Conservation (phyloP, 2,329 filamentous ascomycete genomes). For the Neonectria coccinea region DNA sequence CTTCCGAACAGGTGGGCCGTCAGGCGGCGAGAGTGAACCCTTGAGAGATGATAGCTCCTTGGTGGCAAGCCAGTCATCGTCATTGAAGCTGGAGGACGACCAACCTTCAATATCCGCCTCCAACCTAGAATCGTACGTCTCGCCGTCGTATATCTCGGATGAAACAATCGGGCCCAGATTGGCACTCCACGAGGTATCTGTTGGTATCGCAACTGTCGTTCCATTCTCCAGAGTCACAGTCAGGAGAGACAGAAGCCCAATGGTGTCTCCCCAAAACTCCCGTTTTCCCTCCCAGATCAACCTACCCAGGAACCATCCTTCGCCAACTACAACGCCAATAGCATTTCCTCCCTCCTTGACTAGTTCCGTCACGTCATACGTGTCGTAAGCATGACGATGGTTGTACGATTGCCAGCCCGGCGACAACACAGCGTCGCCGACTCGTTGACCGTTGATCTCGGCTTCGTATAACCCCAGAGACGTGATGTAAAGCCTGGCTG, state of each 20-base stretch:
- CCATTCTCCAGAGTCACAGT: conserved; percentile 50
- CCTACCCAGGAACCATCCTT: conserved; percentile 60
- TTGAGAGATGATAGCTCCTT: conserved; percentile 47
- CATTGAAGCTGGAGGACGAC: conserved; percentile 42
- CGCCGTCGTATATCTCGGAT: conserved; percentile 63
- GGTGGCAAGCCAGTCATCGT: conserved; percentile 46
- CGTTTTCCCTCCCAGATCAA: conserved; percentile 40
- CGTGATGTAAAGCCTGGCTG: conserved; percentile 61
- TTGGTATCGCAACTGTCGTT: conserved; percentile 43
- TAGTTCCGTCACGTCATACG: conserved; percentile 61
- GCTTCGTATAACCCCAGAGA: conserved; percentile 59
- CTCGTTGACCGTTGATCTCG: conserved; percentile 58
- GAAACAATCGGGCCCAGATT: conserved; percentile 47
- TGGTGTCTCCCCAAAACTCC: conserved; percentile 52
- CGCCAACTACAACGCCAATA: conserved; percentile 56
- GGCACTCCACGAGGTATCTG: conserved; percentile 54
- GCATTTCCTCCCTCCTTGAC: conserved; percentile 51
- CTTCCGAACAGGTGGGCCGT: conserved; percentile 58
- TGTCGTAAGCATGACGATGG: conserved; percentile 63
- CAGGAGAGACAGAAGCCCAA: conserved; percentile 52
- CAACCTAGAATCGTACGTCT: conserved; percentile 57
- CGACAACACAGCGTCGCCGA: conserved; percentile 57
- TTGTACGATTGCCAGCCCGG: conserved; percentile 66
- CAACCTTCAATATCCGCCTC: conserved; percentile 47
- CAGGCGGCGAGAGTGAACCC: conserved; percentile 52